phyloP scores from a whole-genome alignment of 2,329 filamentous ascomycete species.

The Corniculantispora saksenae region DNA sequence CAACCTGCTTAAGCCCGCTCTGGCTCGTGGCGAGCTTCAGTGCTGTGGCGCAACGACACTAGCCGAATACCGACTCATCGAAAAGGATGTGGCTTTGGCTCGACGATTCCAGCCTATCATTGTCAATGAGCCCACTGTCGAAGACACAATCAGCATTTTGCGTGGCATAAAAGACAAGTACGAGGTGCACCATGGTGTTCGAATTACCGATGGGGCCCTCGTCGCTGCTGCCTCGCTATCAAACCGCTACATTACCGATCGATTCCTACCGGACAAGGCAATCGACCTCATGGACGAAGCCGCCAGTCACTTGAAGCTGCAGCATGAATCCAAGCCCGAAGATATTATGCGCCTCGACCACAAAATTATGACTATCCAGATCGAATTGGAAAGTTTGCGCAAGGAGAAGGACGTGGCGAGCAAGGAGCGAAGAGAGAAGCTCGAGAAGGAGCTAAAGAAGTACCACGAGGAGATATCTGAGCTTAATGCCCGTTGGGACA shows the following conservation, averaged over 20 bases:
- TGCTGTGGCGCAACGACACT: slow-evolving; percentile 94
- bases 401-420: slow-evolving; percentile 93
- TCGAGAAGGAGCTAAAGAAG: slow-evolving; percentile 73
- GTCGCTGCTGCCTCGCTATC: slow-evolving; percentile 90
- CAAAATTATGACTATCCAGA: slow-evolving; percentile 95
- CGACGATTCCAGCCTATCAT: slow-evolving; percentile 91
- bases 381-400: slow-evolving; percentile 89
- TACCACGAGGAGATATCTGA: slow-evolving; percentile 75
- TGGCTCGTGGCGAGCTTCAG: slow-evolving; percentile 91
- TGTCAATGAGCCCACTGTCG: slow-evolving; percentile 87
- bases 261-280: slow-evolving; percentile 94
- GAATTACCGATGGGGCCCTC: slow-evolving; percentile 88
- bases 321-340: slow-evolving; percentile 96
- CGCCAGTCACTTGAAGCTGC: slow-evolving; percentile 82
- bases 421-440: slow-evolving; percentile 81
- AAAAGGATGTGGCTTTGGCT: slow-evolving; percentile 92
- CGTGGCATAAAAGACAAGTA: slow-evolving; percentile 97
- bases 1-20: slow-evolving; percentile 87
- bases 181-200: slow-evolving; percentile 93
- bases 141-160: slow-evolving; percentile 92
- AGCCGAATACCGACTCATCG: slow-evolving; percentile 88
- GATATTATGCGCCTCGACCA: slow-evolving; percentile 90
- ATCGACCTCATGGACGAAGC: slow-evolving; percentile 97
- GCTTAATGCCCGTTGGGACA: slow-evolving; percentile 84
- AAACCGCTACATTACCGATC: slow-evolving; percentile 94